These are phyloP conservation scores for Trichophyton rubrum DNA, from an alignment of 2,329 filamentous ascomycete genomes.

Conservation along the genomic window DNA sequence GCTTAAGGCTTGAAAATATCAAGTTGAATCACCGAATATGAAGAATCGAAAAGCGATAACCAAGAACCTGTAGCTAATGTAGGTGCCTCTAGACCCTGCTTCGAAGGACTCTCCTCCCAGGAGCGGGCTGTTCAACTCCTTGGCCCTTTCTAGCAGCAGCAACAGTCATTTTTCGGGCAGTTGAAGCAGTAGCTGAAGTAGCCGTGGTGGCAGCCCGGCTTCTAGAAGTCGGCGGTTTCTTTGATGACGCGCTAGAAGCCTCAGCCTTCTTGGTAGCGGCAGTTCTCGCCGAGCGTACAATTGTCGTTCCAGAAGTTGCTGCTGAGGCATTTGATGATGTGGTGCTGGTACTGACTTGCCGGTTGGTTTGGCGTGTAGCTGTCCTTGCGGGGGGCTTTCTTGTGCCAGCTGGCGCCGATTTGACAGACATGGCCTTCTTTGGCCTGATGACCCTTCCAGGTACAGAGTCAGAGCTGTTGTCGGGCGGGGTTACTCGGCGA, in stretches of 20 bases:
- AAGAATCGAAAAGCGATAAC: background rate
- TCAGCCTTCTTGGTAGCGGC: conserved; percentile 22
- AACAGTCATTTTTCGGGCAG: conserved; percentile 25
- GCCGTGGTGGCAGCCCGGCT: conserved; percentile 22
- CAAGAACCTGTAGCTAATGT: background rate
- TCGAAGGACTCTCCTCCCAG: conserved; percentile 29
- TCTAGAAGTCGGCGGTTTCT: conserved; percentile 4
- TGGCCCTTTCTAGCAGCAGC: conserved; percentile 25
- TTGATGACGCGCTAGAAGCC: conserved; percentile 10
- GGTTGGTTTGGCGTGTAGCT: conserved; percentile 27
- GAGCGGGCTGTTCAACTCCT: conserved; percentile 21
- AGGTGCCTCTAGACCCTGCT: conserved; percentile 20
- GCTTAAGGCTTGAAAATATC: background rate
- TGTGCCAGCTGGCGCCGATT: conserved; percentile 18
- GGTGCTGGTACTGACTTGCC: conserved; percentile 24
- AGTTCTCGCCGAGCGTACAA: conserved; percentile 21
- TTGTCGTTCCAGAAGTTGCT: conserved; percentile 29
- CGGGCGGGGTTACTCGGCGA: conserved; percentile 4
- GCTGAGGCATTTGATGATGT: conserved; percentile 27
- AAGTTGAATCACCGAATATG: background rate
- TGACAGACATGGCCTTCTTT: conserved; percentile 2
- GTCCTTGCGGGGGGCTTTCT: conserved; percentile 25
- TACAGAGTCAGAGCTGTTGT: conserved; percentile 6
- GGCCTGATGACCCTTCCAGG: conserved; percentile 3
- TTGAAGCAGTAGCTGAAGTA: conserved; percentile 21